Percentiles rank a stretch among this genome's conserved stretches.
Conservation (phyloP, 2,329 filamentous ascomycete genomes). For the Fusarium marasasianum region DNA sequence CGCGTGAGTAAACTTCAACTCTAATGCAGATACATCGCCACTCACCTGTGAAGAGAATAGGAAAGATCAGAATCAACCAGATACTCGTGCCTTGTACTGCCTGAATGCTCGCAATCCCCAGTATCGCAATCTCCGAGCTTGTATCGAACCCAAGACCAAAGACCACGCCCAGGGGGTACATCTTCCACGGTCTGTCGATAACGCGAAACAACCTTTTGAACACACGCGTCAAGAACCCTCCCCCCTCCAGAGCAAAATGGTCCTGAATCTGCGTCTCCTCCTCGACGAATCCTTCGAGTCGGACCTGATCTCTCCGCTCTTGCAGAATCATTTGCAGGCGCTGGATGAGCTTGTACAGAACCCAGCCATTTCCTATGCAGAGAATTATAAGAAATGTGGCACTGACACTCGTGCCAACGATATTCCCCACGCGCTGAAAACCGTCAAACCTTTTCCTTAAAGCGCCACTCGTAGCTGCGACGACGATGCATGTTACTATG, state of each 20-base stretch:
- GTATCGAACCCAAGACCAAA: conserved; percentile 97
- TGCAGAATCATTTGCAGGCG: conserved; percentile 71
- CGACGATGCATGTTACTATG: conserved; percentile 87
- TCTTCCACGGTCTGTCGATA: conserved; percentile 86
- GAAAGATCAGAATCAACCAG: conserved; percentile 95
- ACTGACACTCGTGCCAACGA: conserved; percentile 88
- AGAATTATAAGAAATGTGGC: conserved; percentile 85
- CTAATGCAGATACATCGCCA: neutral
- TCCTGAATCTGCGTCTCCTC: conserved; percentile 45
- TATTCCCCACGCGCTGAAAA: conserved; percentile 83
- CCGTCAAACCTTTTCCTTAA: conserved; percentile 82
- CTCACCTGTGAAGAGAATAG: conserved; percentile 83
- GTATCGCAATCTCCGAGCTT: conserved; percentile 88
- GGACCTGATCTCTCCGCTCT: conserved; percentile 28
- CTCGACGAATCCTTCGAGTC: conserved; percentile 42
- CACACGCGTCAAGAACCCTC: conserved; percentile 76
- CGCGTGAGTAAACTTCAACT: neutral
- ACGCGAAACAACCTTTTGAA: conserved; percentile 81
- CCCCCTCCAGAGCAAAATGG: conserved; percentile 77
- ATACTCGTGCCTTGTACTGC: conserved; percentile 86
- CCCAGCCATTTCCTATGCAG: conserved; percentile 85
- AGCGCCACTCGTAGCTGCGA: conserved; percentile 88
- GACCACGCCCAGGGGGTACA: conserved; percentile 89
- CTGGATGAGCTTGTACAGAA: conserved; percentile 79
- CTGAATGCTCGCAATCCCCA: conserved; percentile 90